Evolutionary conservation across 2,329 filamentous ascomycete genomes (phyloP).

Genomic region (Ceratocystis colombiana): DNA sequence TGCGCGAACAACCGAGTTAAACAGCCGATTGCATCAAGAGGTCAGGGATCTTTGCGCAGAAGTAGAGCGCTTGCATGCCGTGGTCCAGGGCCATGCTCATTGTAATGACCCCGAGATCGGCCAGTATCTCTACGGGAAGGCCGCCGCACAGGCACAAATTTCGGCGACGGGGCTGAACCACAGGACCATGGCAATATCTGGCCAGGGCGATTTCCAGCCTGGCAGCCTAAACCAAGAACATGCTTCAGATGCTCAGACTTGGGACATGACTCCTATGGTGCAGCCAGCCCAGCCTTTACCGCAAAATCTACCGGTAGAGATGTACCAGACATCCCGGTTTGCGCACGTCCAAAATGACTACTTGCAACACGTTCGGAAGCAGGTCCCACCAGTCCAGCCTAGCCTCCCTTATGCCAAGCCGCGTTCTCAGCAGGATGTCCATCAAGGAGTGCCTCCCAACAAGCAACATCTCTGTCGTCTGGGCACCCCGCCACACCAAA

Average conservation of each 20-base stretch:
- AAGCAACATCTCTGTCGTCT: neutral
- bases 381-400: too few species aligned
- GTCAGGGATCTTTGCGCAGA: neutral
- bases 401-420: too few species aligned
- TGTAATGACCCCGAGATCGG: neutral
- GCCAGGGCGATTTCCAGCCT: neutral
- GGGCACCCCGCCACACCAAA: neutral
- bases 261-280: neutral
- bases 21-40: neutral
- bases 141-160: neutral
- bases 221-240: neutral
- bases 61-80: neutral
- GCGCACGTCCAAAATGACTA: neutral
- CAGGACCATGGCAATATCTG: neutral
- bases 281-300: neutral
- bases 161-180: neutral
- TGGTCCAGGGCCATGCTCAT: neutral
- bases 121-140: neutral
- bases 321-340: neutral
- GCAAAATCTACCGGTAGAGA: neutral
- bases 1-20: neutral
- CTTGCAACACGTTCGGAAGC: too few species aligned
- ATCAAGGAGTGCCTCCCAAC: neutral
- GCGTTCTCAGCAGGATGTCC: too few species aligned
- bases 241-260: neutral